phyloP scores from a whole-genome alignment of 2,329 filamentous ascomycete genomes.

The Lachnellula occidentalis region DNA sequence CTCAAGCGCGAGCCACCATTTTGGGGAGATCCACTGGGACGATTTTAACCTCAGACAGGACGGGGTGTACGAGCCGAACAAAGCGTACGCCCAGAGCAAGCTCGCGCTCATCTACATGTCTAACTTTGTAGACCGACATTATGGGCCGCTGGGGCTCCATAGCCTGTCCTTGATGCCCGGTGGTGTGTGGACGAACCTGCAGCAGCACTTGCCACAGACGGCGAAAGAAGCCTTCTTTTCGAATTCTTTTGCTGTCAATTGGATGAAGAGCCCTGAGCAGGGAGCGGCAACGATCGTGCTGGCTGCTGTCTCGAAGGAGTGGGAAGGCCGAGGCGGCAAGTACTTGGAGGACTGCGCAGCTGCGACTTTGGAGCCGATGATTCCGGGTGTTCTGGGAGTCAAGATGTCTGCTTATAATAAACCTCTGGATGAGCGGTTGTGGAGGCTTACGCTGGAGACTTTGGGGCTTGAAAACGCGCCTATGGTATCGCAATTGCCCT shows the following conservation, averaged over 20 bases:
- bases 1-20: slow-evolving; percentile 39
- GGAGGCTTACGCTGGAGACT: slow-evolving; percentile 34
- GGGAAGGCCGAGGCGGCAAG: slow-evolving; percentile 40
- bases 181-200: slow-evolving; percentile 29
- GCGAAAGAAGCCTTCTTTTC: slow-evolving; percentile 3
- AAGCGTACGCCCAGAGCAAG: slow-evolving; percentile 40
- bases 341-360: slow-evolving; percentile 40
- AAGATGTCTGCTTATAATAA: slow-evolving; percentile 33
- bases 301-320: slow-evolving; percentile 30
- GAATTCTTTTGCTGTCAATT: slow-evolving; percentile 1
- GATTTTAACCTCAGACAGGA: slow-evolving; percentile 20
- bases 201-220: slow-evolving; percentile 22
- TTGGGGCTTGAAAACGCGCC: not conserved
- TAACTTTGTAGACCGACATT: slow-evolving; percentile 42
- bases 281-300: slow-evolving; percentile 39
- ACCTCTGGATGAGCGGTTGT: slow-evolving; percentile 36
- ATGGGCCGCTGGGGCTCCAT: slow-evolving; percentile 36
- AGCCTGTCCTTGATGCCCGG: slow-evolving; percentile 41
- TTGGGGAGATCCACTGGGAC: slow-evolving; percentile 37
- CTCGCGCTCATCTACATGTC: slow-evolving; percentile 42
- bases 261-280: slow-evolving; percentile 27
- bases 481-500: too few relatives aligned
- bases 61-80: slow-evolving; percentile 35
- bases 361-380: slow-evolving; percentile 1
- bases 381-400: not conserved